Percentiles rank a stretch among this genome's conserved stretches.
These are phyloP conservation scores for Nowakowskiella sp. DNA, from an alignment of 192 early-diverging fungal species.

Conservation along the genomic window DNA sequence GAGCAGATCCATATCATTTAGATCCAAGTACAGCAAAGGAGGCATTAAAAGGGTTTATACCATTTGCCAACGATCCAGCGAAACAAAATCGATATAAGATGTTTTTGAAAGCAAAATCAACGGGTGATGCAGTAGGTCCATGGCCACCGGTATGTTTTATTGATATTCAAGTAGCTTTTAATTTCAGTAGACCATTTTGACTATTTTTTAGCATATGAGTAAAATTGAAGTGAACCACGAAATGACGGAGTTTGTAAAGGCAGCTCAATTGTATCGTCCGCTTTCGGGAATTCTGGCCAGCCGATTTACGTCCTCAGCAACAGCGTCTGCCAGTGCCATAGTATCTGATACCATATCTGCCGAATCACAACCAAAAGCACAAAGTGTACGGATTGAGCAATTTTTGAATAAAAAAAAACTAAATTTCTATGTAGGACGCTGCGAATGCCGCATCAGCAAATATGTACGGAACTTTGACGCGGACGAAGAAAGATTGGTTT, in stretches of 20 bases:
- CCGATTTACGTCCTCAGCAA: constrained; percentile 57
- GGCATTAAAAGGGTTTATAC: constrained; percentile 72
- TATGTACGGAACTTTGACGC: constrained; percentile 63
- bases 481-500: constrained; percentile 47
- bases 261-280: constrained; percentile 67
- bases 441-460: constrained; percentile 41
- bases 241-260: constrained; percentile 63
- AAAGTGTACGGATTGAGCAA: background rate
- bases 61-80: constrained; percentile 56
- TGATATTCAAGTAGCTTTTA: constrained; percentile 8
- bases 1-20: constrained; percentile 42
- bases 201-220: constrained; percentile 31
- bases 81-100: constrained; percentile 69
- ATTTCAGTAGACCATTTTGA: constrained; percentile 9
- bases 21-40: constrained; percentile 51
- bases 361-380: background rate
- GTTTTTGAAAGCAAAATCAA: constrained; percentile 57
- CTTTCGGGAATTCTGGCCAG: constrained; percentile 60
- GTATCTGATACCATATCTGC: background rate
- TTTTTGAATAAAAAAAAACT: background rate
- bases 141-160: constrained; percentile 1
- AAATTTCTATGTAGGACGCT: background rate
- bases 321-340: constrained; percentile 10
- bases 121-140: background rate
- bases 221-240: constrained; percentile 48